Evolutionary conservation across 176 grass and related monocot genomes (phyloP).

Genomic region (Lolium perenne): DNA sequence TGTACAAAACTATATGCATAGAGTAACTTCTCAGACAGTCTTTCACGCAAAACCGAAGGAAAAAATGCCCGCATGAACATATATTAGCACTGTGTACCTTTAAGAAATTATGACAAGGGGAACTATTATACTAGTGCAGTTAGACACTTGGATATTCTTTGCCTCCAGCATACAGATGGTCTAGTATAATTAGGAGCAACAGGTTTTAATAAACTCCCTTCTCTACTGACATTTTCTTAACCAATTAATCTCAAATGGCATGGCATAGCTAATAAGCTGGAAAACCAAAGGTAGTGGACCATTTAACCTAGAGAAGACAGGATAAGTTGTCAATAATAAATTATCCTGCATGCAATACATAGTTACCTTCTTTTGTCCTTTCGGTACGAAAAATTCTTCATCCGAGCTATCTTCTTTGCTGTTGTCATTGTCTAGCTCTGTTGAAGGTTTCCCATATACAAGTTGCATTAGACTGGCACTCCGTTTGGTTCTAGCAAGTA

Average conservation of each 20-base stretch:
- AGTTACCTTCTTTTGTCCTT: slow-evolving; percentile 65
- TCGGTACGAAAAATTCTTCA: slow-evolving; percentile 84
- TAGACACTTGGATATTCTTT: slow-evolving; percentile 27
- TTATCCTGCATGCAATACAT: slow-evolving; percentile 35
- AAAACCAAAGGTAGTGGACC: background rate
- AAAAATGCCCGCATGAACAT: slow-evolving; percentile 28
- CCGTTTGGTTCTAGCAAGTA: slow-evolving; percentile 66
- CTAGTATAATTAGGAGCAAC: background rate
- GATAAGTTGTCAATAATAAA: background rate
- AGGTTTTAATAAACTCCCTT: background rate
- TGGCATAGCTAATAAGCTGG: background rate
- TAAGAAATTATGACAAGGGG: background rate
- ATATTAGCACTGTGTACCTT: slow-evolving; percentile 5
- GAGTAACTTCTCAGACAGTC: slow-evolving; percentile 9
- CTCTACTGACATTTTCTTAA: background rate
- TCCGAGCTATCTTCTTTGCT: slow-evolving; percentile 63
- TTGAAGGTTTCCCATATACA: slow-evolving; percentile 70
- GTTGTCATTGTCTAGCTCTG: slow-evolving; percentile 40
- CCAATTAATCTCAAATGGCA: slow-evolving; percentile 10
- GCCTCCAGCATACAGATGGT: background rate
- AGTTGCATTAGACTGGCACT: slow-evolving; percentile 84
- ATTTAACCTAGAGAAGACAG: slow-evolving; percentile 22
- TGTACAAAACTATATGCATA: background rate
- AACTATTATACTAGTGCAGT: background rate
- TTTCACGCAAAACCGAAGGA: background rate